A percentile compares a stretch with the other conserved stretches of the same genome.
phyloP scores from a whole-genome alignment of 2,329 filamentous ascomycete species.

The Dactylellina parvicollis region DNA sequence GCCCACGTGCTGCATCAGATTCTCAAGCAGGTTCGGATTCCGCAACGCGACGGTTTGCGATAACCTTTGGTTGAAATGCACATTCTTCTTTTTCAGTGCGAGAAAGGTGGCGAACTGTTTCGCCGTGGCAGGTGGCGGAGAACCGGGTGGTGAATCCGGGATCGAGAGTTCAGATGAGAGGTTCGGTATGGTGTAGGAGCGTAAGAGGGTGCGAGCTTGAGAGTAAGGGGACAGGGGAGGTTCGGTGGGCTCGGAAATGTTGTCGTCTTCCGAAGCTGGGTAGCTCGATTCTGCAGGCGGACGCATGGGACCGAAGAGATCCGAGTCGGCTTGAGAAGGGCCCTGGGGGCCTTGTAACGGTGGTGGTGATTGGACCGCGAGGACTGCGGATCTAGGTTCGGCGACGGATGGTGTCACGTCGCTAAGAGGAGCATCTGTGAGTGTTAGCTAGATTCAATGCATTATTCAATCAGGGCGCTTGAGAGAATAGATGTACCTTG shows the following conservation, averaged over 20 bases:
- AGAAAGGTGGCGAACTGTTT: slow-evolving; percentile 79
- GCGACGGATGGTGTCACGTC: slow-evolving; percentile 63
- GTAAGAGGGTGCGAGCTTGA: slow-evolving; percentile 71
- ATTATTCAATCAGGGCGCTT: neutral
- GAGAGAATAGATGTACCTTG: slow-evolving; percentile 7
- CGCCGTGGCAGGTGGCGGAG: slow-evolving; percentile 67
- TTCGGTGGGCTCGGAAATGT: slow-evolving; percentile 57
- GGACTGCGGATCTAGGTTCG: slow-evolving; percentile 59
- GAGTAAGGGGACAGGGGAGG: slow-evolving; percentile 74
- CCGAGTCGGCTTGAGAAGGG: slow-evolving; percentile 23
- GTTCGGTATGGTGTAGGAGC: slow-evolving; percentile 77
- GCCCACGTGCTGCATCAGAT: slow-evolving; percentile 75
- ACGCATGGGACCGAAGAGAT: slow-evolving; percentile 54
- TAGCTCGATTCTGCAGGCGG: slow-evolving; percentile 52
- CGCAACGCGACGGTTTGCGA: slow-evolving; percentile 73
- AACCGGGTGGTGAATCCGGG: slow-evolving; percentile 75
- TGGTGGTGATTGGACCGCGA: slow-evolving; percentile 54
- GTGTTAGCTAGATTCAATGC: slow-evolving; percentile 35
- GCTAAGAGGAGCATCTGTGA: slow-evolving; percentile 54
- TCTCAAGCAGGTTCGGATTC: slow-evolving; percentile 77
- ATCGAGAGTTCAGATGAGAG: slow-evolving; percentile 74
- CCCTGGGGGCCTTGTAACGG: slow-evolving; percentile 32
- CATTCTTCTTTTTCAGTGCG: slow-evolving; percentile 76
- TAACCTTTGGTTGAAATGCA: slow-evolving; percentile 81
- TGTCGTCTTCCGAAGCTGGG: slow-evolving; percentile 47